A percentile compares a stretch with the other conserved stretches of the same genome.
Evolutionary conservation across 768 basidiomycete genomes (phyloP).

Genomic region (Clathrus columnatus): DNA sequence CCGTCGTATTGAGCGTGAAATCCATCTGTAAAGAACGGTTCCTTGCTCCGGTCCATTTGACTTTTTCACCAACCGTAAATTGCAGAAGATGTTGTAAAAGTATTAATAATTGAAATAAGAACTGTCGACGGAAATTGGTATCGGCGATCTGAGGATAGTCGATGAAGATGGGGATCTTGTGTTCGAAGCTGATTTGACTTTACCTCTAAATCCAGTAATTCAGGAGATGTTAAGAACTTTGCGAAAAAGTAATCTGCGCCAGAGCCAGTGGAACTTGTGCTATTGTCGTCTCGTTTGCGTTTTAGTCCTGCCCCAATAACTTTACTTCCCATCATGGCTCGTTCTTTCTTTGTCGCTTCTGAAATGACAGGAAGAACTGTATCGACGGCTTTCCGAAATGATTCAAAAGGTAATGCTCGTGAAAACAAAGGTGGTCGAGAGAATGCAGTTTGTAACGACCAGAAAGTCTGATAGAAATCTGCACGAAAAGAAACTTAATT

Average conservation of each 20-base stretch:
- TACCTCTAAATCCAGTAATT: slow-evolving; percentile 83
- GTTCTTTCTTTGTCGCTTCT: slow-evolving; percentile 82
- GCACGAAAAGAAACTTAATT: slow-evolving; percentile 5
- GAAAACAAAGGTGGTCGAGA: slow-evolving; percentile 71
- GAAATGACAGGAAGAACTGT: slow-evolving; percentile 72
- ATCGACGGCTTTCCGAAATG: slow-evolving; percentile 63
- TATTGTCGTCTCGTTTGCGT: slow-evolving; percentile 54
- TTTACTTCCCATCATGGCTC: slow-evolving; percentile 78
- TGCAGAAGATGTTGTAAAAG: slow-evolving; percentile 67
- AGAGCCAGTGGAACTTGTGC: slow-evolving; percentile 35
- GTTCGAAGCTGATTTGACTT: neutral
- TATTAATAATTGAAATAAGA: slow-evolving; percentile 77
- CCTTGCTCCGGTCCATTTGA: slow-evolving; percentile 47
- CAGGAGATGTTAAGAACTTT: slow-evolving; percentile 84
- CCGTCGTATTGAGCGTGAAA: slow-evolving; percentile 59
- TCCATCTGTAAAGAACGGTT: slow-evolving; percentile 81
- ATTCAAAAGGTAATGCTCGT: slow-evolving; percentile 41
- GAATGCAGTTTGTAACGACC: slow-evolving; percentile 81
- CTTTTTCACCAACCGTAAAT: slow-evolving; percentile 63
- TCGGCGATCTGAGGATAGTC: slow-evolving; percentile 60
- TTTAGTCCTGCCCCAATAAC: slow-evolving; percentile 39
- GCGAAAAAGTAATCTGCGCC: slow-evolving; percentile 81
- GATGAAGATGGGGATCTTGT: slow-evolving; percentile 4
- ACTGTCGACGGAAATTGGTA: slow-evolving; percentile 87
- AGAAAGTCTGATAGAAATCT: slow-evolving; percentile 85